phyloP scores from a whole-genome alignment of 345 rosid species.

The Moringa oleifera region DNA sequence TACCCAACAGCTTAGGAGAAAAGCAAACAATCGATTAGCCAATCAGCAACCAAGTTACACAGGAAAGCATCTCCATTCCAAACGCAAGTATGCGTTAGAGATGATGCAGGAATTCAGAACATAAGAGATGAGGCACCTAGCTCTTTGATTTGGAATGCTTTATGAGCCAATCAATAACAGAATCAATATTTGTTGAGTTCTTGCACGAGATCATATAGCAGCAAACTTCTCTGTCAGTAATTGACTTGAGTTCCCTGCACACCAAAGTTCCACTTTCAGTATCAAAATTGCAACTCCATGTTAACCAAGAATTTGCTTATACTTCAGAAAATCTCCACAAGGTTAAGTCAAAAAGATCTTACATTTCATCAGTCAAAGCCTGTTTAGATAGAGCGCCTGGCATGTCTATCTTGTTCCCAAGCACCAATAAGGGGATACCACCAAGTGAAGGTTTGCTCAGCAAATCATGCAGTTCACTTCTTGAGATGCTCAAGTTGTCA shows the following conservation, averaged over 20 bases:
- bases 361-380: constrained; percentile 80
- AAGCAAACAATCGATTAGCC: constrained; percentile 14
- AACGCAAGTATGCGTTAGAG: constrained; percentile 5
- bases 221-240: constrained; percentile 85
- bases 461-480: constrained; percentile 83
- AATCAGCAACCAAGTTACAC: constrained; percentile 8
- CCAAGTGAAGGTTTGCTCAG: constrained; percentile 68
- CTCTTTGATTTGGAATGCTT: constrained; percentile 79
- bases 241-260: constrained; percentile 58
- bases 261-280: background rate
- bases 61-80: constrained; percentile 11
- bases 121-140: constrained; percentile 17
- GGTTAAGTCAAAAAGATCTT: constrained; percentile 16
- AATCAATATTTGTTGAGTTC: constrained; percentile 83
- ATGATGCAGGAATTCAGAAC: constrained; percentile 26
- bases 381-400: constrained; percentile 84
- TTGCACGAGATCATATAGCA: constrained; percentile 95
- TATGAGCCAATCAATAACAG: constrained; percentile 88
- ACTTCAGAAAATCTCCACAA: background rate
- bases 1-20: constrained; percentile 16
- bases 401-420: constrained; percentile 91
- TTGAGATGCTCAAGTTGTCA: constrained; percentile 74
- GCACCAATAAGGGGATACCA: constrained; percentile 79
- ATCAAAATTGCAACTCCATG: background rate
- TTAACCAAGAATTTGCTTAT: background rate